Percentiles rank a stretch among this genome's conserved stretches.
Conservation (phyloP, 768 basidiomycete genomes). For the Lactarius akahatsu region DNA sequence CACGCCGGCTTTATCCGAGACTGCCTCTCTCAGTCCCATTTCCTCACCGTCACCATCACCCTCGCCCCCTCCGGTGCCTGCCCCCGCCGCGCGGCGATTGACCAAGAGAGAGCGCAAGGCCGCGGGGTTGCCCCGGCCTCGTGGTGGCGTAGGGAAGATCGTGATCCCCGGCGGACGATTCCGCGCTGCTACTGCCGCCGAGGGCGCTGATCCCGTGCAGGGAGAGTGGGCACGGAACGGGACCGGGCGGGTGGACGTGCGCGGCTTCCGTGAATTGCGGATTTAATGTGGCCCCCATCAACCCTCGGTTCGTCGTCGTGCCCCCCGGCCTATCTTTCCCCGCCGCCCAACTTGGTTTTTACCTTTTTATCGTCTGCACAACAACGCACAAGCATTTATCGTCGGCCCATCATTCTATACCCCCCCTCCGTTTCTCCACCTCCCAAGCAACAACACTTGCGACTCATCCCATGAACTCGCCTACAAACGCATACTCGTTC, state of each 20-base stretch:
- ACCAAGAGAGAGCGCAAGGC: constrained; percentile 69
- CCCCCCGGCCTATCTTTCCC: not conserved
- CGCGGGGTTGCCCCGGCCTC: constrained; percentile 62
- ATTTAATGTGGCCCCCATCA: constrained; percentile 41
- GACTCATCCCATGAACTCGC: not conserved
- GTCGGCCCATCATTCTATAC: constrained; percentile 3
- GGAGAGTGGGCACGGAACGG: constrained; percentile 67
- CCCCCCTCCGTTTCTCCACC: not conserved
- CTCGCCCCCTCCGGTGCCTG: constrained; percentile 32
- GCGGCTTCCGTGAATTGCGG: constrained; percentile 76
- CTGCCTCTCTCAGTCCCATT: constrained; percentile 34
- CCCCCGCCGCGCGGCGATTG: constrained; percentile 41
- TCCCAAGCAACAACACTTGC: constrained; percentile 6
- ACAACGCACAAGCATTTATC: constrained; percentile 14
- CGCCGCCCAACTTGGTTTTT: constrained; percentile 6
- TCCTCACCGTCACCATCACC: constrained; percentile 37
- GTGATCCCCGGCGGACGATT: constrained; percentile 61
- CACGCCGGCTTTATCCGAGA: constrained; percentile 47
- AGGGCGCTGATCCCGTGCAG: constrained; percentile 34
- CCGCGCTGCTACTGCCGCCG: constrained; percentile 36
- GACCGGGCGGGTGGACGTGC: constrained; percentile 68
- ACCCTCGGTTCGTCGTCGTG: no score
- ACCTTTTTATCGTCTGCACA: not conserved
- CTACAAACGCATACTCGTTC: constrained; percentile 15
- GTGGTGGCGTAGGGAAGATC: constrained; percentile 53